Conservation (phyloP, 2,329 filamentous ascomycete species). For the Claviceps fusiformis region DNA sequence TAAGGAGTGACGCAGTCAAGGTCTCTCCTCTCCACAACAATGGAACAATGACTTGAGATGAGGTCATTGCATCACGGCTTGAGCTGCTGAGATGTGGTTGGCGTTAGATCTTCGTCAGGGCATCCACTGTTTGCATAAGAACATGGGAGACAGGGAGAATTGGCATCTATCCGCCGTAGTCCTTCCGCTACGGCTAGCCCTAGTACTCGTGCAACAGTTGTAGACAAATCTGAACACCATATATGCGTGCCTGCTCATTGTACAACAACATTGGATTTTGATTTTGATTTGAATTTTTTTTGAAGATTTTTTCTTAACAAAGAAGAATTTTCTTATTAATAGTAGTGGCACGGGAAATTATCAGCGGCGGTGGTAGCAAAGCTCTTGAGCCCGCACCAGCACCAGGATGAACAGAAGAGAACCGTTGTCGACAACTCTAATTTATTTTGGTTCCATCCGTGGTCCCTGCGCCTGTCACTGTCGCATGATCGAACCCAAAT, state of each 20-base stretch:
- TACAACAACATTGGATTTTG: neutral
- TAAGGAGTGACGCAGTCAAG: slow-evolving; percentile 1
- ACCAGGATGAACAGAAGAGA: neutral
- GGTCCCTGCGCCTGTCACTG: neutral
- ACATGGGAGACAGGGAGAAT: neutral
- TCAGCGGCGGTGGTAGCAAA: neutral
- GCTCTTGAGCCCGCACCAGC: neutral
- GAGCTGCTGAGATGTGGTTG: slow-evolving; percentile 1
- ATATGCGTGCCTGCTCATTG: neutral
- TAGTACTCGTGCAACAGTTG: neutral
- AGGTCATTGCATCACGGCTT: slow-evolving; percentile 2
- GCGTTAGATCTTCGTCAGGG: slow-evolving; percentile 7
- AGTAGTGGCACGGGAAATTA: too few species aligned
- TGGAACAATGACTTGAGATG: slow-evolving; percentile 7
- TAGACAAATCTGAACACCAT: neutral
- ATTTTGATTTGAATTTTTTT: neutral
- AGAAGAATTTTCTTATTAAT: too few species aligned
- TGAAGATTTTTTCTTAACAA: too few species aligned
- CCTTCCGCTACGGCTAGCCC: neutral
- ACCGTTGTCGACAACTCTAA: neutral
- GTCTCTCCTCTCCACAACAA: neutral
- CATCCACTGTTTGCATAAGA: neutral
- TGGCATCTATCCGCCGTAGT: neutral
- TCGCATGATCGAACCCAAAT: neutral
- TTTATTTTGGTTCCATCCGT: neutral